Evolutionary conservation across 306 rosid genomes (phyloP), one percentile per base, ranked within the genome.

Genomic region (Castanea mollissima): DNA sequence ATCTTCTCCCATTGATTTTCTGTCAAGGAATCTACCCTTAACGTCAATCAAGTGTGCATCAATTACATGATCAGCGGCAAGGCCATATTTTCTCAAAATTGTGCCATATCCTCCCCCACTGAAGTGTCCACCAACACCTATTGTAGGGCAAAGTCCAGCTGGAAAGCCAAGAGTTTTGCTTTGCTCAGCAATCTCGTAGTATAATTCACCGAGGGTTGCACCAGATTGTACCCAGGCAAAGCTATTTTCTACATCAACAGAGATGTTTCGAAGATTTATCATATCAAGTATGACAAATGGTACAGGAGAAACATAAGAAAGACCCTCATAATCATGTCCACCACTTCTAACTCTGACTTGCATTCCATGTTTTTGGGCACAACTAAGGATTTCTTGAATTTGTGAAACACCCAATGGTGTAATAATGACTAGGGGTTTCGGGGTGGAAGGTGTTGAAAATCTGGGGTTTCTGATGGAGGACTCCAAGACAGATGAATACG

Each of bases 291-390:
- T n/a, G 12, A 80, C 59, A 18, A 80, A 80, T 0, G 79, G 23
- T 6, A 74, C 69, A 3, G 74, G 56, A 3, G 83, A 74, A 55
- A 80, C 83, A 10, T 74, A 80, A 38, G 83, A 80, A 52, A 80
- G 83, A 5, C 83, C 83, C 38, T 80, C 83, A 5, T 64, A 80
- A 55, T 80, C 79, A 5, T 80, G 83, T 11, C 83, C 83, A 2
- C 83, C 79, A 1, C 83, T 80, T 27, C 83, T 34, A 6, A 71
- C 62, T 73, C 83, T 38, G 0, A 80, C 34, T 74, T 80, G 51
- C 62, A 74, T 9, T 51, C 71, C 77, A 6, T 41, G 9, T 5
- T n/a, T 52, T 27, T 54, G 56, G 69, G 78, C 34, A 11, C 83
- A 79, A 5, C 41, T 16, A 32, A 79, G 74, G 57, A 78, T 35